These are phyloP conservation scores for Irpex lacteus DNA, from an alignment of 1,284 basidiomycete species.

Conservation along the genomic window DNA sequence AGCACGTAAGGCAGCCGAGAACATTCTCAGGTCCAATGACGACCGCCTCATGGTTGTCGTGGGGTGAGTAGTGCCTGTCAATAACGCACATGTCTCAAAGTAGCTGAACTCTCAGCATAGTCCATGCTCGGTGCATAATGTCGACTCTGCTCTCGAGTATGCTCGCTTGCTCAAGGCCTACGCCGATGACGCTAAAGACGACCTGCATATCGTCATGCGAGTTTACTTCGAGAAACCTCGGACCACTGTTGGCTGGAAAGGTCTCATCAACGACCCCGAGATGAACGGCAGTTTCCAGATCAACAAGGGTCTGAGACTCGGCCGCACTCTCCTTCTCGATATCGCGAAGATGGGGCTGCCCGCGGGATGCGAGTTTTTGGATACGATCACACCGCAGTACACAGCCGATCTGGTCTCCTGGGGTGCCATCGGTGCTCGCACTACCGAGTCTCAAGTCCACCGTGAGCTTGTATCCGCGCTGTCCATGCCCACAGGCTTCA, in stretches of 20 bases:
- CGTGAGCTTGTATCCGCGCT: conserved; percentile 83
- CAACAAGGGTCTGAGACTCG: conserved; percentile 94
- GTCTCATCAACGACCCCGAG: conserved; percentile 93
- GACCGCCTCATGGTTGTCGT: conserved; percentile 89
- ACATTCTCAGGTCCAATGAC: conserved; percentile 80
- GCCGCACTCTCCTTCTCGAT: conserved; percentile 85
- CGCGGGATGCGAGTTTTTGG: conserved; percentile 87
- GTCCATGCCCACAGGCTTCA: conserved; percentile 88
- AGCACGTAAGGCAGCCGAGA: conserved; percentile 78
- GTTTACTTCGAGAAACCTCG: conserved; percentile 97
- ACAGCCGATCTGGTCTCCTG: conserved; percentile 95
- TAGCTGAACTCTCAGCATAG: conserved; percentile 37
- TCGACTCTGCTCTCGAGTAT: conserved; percentile 82
- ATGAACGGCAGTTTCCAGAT: conserved; percentile 89
- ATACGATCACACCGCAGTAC: conserved; percentile 90
- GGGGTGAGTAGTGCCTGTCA: conserved; percentile 49
- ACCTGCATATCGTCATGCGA: conserved; percentile 94
- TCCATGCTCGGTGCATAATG: conserved; percentile 91
- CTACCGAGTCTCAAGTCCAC: conserved; percentile 97
- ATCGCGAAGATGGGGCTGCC: conserved; percentile 85
- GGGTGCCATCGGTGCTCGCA: conserved; percentile 96
- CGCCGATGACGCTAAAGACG: conserved; percentile 77
- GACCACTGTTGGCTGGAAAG: conserved; percentile 98
- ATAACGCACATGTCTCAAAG: conserved; percentile 8
- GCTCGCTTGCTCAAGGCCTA: conserved; percentile 80